A percentile compares a stretch with the other conserved stretches of the same genome.
Evolutionary conservation across 257 asterid genomes (phyloP).

Genomic region (Nicotiana noctiflora): DNA sequence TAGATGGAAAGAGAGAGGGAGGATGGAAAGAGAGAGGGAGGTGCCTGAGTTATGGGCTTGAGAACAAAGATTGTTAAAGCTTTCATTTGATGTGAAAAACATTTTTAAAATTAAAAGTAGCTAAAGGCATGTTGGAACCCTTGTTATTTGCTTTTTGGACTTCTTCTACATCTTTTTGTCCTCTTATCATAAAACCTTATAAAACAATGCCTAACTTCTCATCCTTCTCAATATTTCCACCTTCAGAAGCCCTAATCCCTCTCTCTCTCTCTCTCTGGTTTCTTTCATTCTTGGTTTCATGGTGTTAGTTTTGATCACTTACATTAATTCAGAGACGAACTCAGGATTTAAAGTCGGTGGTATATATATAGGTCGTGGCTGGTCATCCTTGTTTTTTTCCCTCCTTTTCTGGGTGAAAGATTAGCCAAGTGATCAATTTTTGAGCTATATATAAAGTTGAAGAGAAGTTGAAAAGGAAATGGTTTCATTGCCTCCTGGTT

Average conservation of each 20-base stretch:
- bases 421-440: not conserved
- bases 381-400: not conserved
- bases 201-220: not conserved
- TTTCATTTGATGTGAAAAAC: not conserved
- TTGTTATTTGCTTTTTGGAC: not conserved
- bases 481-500: slow-evolving; percentile 70
- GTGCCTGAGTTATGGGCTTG: not conserved
- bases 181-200: not conserved
- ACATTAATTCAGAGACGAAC: too few relatives aligned
- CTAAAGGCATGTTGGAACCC: not conserved
- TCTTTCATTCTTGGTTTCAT: too few relatives aligned
- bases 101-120: not conserved
- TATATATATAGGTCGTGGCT: not conserved
- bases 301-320: too few relatives aligned
- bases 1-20: not conserved
- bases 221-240: not conserved
- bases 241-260: too few relatives aligned
- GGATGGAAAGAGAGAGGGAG: not conserved
- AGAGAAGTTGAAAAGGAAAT: not conserved
- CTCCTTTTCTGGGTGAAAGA: not conserved
- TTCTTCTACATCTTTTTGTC: slow-evolving; percentile 6
- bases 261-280: not conserved
- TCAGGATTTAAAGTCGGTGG: too few relatives aligned
- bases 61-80: slow-evolving; percentile 12
- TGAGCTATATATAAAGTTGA: not conserved